Base-by-base conservation (phyloP, 306 rosid genomes). In the Mimosa pudica region DNA sequence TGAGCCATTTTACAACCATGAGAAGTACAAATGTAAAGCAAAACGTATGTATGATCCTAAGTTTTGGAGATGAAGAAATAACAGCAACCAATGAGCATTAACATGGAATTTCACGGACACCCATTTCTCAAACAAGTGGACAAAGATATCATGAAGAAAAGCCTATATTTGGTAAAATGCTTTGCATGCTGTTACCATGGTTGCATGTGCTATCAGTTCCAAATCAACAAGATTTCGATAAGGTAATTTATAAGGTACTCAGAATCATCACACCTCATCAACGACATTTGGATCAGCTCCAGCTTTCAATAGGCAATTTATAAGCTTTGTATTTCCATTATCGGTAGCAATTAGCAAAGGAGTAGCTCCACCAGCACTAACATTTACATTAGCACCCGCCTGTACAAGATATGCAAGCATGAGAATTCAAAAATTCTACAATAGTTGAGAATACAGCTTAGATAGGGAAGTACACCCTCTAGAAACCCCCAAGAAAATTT, bases 311-410 rank as follows among this genome's bases (percentile, higher is more conserved):
- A 96, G 84, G 84, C 89, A 82, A 49, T 81, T 85, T 74, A 93
- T 74, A 71, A 96, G 85, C 82, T 91, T 93, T 44, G 81, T 41
- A 80, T 84, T 88, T 71, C 92, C 98, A 82, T 65, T 82, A 82
- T 93, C 96, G 80, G 98, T 89, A 81, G 98, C 96, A 79, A 93
- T 88, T 82, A 89, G 99, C 84, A 93, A 86, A 72, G 99, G 96
- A 65, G 98, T 90, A 54, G 96, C 98, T 86, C 99, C 99, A 83
- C 99, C 94, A 71, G 93, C 97, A 81, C 84, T 85, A 58, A 96
- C 51, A 90, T 96, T 91, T 77, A 87, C 97, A 77, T 90, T 84
- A 61, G 90, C 94, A 80, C 98, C 99, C 38, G 98, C 96, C 98
- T 95, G 84, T 62, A 82, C 24, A 51, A 67, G 72, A 82, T 10